phyloP scores from a whole-genome alignment of 139 green algal genomes.

The Coelastrella sp. region DNA sequence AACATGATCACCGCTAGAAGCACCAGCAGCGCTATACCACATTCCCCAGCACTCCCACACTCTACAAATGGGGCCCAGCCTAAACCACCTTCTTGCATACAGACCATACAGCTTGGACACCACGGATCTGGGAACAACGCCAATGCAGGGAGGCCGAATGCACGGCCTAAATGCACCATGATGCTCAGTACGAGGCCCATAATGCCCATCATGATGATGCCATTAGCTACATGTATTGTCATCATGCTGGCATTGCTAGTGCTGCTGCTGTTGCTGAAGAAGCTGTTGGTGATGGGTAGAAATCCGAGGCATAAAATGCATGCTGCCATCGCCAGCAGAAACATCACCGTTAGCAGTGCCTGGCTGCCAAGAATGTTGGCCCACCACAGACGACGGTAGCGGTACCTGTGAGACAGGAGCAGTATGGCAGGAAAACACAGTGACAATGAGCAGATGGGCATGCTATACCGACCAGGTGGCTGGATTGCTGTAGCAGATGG shows the following conservation, averaged over 20 bases:
- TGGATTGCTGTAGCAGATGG: neutral
- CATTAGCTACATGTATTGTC: conserved; percentile 27
- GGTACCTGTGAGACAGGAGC: conserved; percentile 31
- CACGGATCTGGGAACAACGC: conserved; percentile 22
- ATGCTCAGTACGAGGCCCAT: conserved; percentile 14
- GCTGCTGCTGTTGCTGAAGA: conserved; percentile 11
- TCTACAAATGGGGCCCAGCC: conserved; percentile 16
- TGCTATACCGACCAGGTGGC: too few relatives aligned
- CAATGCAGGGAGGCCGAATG: neutral
- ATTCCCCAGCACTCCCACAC: conserved; percentile 4
- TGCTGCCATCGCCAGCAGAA: neutral
- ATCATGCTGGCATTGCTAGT: neutral
- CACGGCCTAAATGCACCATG: neutral
- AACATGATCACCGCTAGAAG: conserved; percentile 34
- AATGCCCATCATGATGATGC: conserved; percentile 19
- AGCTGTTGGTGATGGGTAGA: conserved; percentile 17
- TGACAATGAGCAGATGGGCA: too few relatives aligned
- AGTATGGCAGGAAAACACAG: neutral
- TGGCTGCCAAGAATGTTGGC: conserved; percentile 18
- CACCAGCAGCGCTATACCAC: conserved; percentile 11
- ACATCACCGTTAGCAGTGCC: neutral
- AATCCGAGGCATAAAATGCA: conserved; percentile 15
- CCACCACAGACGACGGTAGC: conserved; percentile 40
- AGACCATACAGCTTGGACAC: conserved; percentile 11
- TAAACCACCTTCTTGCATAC: neutral